Conservation (phyloP, 2,329 filamentous ascomycete species). For the Fusarium penzigii region DNA sequence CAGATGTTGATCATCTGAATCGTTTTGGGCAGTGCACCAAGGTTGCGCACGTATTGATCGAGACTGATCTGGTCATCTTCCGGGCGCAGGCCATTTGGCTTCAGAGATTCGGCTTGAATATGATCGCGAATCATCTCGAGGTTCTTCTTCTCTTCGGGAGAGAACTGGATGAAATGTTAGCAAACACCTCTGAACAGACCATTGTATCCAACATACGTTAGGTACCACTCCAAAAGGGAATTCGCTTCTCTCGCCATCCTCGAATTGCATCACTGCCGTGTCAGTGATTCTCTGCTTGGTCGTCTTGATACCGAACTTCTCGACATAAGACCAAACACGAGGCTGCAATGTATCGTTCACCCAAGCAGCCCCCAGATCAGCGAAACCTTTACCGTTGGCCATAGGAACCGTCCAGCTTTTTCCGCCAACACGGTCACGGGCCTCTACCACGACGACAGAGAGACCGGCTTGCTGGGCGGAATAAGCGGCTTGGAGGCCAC, state of each 20-base stretch:
- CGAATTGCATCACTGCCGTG: conserved; percentile 42
- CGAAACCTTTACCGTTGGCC: conserved; percentile 35
- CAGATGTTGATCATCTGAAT: conserved; percentile 38
- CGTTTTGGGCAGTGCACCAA: conserved; percentile 33
- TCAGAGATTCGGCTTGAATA: conserved; percentile 36
- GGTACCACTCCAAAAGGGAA: conserved; percentile 25
- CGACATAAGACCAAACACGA: conserved; percentile 43
- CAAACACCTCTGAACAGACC: background rate
- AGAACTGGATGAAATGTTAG: conserved; percentile 25
- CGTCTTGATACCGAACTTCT: conserved; percentile 43
- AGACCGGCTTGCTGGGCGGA: conserved; percentile 38
- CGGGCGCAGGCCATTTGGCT: conserved; percentile 12
- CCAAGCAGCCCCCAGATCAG: conserved; percentile 60
- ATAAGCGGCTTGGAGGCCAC: conserved; percentile 39
- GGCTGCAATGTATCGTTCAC: conserved; percentile 58
- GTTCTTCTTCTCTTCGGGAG: conserved; percentile 33
- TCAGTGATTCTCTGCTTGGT: conserved; percentile 50
- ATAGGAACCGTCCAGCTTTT: conserved; percentile 47
- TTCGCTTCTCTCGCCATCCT: conserved; percentile 31
- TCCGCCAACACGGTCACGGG: conserved; percentile 51
- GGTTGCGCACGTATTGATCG: conserved; percentile 36
- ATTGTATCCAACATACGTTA: conserved; percentile 11
- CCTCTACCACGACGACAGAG: conserved; percentile 48
- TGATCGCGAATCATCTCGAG: conserved; percentile 37
- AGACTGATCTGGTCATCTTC: conserved; percentile 36